These are phyloP conservation scores for Spergularia azorica DNA, from an alignment of 179 eudicot species.

Conservation along the genomic window DNA sequence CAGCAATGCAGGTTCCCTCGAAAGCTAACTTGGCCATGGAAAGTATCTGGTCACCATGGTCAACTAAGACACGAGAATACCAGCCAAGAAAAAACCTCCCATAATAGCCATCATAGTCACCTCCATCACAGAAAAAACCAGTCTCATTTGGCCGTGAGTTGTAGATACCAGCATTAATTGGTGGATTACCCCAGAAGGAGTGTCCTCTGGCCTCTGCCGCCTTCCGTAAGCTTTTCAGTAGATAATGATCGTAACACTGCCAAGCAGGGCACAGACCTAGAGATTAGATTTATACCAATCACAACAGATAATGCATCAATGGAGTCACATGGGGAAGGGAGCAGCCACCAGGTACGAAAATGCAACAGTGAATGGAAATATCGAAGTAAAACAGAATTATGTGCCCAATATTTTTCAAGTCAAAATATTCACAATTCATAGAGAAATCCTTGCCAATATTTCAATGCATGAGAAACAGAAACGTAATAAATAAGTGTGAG, in stretches of 20 bases:
- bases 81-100: constrained; percentile 94
- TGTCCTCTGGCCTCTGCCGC: constrained; percentile 89
- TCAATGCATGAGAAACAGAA: background rate
- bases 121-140: constrained; percentile 92
- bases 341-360: background rate
- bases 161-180: constrained; percentile 89
- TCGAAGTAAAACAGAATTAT: background rate
- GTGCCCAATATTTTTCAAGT: background rate
- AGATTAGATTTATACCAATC: constrained; percentile 1
- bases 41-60: constrained; percentile 84
- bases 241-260: constrained; percentile 93
- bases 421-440: background rate
- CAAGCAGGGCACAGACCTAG: constrained; percentile 10
- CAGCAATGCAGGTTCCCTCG: constrained; percentile 84
- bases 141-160: constrained; percentile 94
- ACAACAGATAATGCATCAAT: constrained; percentile 7
- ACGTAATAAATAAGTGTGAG: background rate
- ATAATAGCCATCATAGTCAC: constrained; percentile 88
- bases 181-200: constrained; percentile 83
- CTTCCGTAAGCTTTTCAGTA: constrained; percentile 77
- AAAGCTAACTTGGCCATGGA: constrained; percentile 81
- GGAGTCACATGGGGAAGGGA: background rate
- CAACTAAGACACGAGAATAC: constrained; percentile 88
- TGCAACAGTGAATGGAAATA: background rate
- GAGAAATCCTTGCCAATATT: background rate